A percentile compares a stretch with the other conserved stretches of the same genome.
phyloP scores from a whole-genome alignment of 2,329 filamentous ascomycete genomes.

The Ceratocystis eucalypticola region DNA sequence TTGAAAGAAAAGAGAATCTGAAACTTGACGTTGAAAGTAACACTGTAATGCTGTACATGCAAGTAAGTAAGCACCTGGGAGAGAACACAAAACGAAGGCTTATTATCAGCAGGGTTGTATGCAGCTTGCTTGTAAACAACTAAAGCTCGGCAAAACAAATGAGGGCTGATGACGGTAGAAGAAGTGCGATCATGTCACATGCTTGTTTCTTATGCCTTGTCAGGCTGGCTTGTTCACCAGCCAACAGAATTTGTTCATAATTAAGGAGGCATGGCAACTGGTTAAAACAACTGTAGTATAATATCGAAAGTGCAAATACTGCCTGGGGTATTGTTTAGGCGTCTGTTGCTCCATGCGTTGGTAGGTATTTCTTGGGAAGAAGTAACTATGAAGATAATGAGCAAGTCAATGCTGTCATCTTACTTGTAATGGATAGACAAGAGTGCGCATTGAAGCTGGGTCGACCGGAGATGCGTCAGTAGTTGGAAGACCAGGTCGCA shows the following conservation, averaged over 20 bases:
- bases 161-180: no score
- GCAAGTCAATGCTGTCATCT: background rate
- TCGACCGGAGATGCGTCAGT: no score
- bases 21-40: background rate
- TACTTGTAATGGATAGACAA: background rate
- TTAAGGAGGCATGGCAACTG: no score
- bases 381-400: background rate
- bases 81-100: background rate
- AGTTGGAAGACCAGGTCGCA: no score
- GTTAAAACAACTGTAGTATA: no score
- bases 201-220: no score
- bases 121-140: background rate
- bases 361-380: background rate
- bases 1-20: background rate
- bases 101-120: background rate
- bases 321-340: no score
- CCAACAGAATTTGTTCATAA: no score
- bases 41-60: background rate
- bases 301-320: no score
- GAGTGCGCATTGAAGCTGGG: background rate
- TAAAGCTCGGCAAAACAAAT: background rate
- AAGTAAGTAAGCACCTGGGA: background rate
- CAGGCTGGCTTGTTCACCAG: no score
- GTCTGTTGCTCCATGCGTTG: background rate
- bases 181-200: no score